Conservation (phyloP, 495 filamentous ascomycete genomes). For the Trichoderma orchidacearum region DNA sequence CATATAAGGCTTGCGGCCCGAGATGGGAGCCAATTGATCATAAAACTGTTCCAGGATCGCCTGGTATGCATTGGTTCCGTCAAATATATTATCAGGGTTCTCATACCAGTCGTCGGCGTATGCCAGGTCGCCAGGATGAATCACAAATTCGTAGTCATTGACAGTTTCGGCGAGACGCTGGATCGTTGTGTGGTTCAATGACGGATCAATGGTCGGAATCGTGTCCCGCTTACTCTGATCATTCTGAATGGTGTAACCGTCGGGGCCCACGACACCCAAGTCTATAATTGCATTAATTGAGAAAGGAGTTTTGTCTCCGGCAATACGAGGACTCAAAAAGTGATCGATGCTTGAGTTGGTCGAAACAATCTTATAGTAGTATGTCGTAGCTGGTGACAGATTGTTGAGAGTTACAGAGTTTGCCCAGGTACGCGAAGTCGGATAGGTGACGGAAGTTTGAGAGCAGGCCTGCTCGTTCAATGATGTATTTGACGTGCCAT, state of each 20-base stretch:
- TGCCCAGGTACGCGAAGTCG: slow-evolving; percentile 22
- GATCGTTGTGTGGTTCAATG: slow-evolving; percentile 50
- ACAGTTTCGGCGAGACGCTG: slow-evolving; percentile 38
- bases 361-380: slow-evolving; percentile 40
- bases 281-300: slow-evolving; percentile 28
- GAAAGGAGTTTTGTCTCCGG: slow-evolving; percentile 28
- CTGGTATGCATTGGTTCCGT: slow-evolving; percentile 25
- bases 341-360: slow-evolving; percentile 40
- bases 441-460: slow-evolving; percentile 21
- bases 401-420: slow-evolving; percentile 23
- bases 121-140: slow-evolving; percentile 40
- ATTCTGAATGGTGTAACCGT: slow-evolving; percentile 39
- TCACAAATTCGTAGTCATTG: slow-evolving; percentile 44
- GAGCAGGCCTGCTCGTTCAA: slow-evolving; percentile 21
- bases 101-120: slow-evolving; percentile 36
- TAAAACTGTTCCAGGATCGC: slow-evolving; percentile 32
- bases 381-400: slow-evolving; percentile 23
- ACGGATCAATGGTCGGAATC: slow-evolving; percentile 37
- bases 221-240: slow-evolving; percentile 37
- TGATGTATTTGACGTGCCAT: slow-evolving; percentile 18
- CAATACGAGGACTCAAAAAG: slow-evolving; percentile 39
- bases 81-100: slow-evolving; percentile 23
- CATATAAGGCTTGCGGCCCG: slow-evolving; percentile 30
- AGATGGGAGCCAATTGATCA: slow-evolving; percentile 26
- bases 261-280: slow-evolving; percentile 36